Percentiles rank a stretch among this genome's conserved stretches.
These are phyloP conservation scores for Mucor lusitanicus DNA, from an alignment of 371 early-diverging fungal species.

Conservation along the genomic window DNA sequence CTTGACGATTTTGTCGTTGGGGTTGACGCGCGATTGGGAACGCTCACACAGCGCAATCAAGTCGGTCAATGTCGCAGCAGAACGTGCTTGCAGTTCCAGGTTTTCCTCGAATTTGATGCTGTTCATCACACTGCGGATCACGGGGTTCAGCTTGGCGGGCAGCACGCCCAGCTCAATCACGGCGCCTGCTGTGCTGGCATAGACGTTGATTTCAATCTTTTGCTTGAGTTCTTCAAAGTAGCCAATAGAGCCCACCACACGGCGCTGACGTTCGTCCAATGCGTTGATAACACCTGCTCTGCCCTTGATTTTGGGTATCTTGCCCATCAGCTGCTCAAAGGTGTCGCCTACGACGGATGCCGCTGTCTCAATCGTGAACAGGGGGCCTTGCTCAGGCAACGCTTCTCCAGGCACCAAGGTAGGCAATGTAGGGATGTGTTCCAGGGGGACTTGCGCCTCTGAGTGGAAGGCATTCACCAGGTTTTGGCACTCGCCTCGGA, in stretches of 20 bases:
- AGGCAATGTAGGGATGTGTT: conserved; percentile 63
- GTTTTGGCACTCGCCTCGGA: conserved; percentile 75
- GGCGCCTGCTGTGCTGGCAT: conserved; percentile 83
- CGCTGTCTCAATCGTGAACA: conserved; percentile 70
- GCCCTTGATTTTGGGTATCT: conserved; percentile 45
- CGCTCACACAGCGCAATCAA: conserved; percentile 59
- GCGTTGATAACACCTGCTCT: conserved; percentile 36
- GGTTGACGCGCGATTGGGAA: conserved; percentile 44
- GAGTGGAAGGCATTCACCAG: conserved; percentile 62
- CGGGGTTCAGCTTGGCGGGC: conserved; percentile 82
- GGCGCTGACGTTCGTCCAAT: conserved; percentile 64
- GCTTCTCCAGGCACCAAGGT: conserved; percentile 53
- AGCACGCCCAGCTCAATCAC: conserved; percentile 77
- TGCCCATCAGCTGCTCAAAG: conserved; percentile 48
- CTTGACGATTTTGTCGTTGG: conserved; percentile 85
- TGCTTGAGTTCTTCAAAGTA: conserved; percentile 67
- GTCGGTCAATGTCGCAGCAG: conserved; percentile 59
- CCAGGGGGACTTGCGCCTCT: conserved; percentile 54
- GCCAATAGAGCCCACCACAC: conserved; percentile 66
- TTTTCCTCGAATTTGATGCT: conserved; percentile 83
- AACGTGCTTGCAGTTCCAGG: conserved; percentile 65
- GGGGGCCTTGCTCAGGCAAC: conserved; percentile 40
- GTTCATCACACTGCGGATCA: conserved; percentile 89
- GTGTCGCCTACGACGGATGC: conserved; percentile 52
- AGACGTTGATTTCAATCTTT: conserved; percentile 70